Conservation (phyloP, 2,329 filamentous ascomycete species). For the Mycosphaerella arachidis region DNA sequence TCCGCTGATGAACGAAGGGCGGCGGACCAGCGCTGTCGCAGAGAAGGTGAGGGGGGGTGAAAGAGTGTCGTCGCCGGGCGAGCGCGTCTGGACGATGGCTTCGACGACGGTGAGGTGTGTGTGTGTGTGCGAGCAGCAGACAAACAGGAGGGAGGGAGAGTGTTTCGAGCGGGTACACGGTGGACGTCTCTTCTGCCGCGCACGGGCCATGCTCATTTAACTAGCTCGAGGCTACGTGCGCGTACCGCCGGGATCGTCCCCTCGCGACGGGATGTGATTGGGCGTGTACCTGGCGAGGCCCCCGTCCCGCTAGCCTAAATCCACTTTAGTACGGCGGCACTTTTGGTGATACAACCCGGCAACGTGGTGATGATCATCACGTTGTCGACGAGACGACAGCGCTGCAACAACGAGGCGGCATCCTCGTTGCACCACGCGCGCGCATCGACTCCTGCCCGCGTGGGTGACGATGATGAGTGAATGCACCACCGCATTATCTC, state of each 20-base stretch:
- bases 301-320: background rate
- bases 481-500: background rate
- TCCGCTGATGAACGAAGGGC: conserved; percentile 22
- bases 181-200: background rate
- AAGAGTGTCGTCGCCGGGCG: conserved; percentile 1
- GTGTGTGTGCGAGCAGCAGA: background rate
- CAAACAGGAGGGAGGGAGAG: background rate
- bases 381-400: background rate
- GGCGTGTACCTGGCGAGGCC: background rate
- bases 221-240: background rate
- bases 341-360: background rate
- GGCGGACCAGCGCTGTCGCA: conserved; percentile 10
- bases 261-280: background rate
- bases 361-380: background rate
- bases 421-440: background rate
- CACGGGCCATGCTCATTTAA: background rate
- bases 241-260: background rate
- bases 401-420: background rate
- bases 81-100: background rate
- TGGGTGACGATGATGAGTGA: background rate
- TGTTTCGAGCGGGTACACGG: background rate
- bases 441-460: background rate
- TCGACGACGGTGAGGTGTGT: background rate
- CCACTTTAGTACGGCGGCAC: background rate
- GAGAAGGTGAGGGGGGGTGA: background rate